phyloP scores from a whole-genome alignment of 345 rosid species.

The Atalantia buxifolia region DNA sequence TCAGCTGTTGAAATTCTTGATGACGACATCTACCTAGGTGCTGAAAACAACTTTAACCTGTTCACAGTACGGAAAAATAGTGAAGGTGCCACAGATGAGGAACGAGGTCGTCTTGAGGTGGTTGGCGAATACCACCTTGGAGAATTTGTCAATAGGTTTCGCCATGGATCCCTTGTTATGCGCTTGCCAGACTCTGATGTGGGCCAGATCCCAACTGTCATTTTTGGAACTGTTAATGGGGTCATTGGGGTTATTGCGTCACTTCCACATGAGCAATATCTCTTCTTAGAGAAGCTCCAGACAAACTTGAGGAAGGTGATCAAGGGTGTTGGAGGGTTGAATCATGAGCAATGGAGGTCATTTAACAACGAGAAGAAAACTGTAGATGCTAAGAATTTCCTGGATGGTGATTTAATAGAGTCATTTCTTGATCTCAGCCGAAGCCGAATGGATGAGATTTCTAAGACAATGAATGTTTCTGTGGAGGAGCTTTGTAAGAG shows the following conservation, averaged over 20 bases:
- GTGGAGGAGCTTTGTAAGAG: slow-evolving; percentile 86
- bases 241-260: slow-evolving; percentile 95
- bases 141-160: slow-evolving; percentile 81
- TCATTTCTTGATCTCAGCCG: slow-evolving; percentile 79
- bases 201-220: slow-evolving; percentile 82
- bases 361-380: slow-evolving; percentile 87
- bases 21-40: slow-evolving; percentile 79
- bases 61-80: slow-evolving; percentile 84
- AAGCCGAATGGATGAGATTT: slow-evolving; percentile 72
- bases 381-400: slow-evolving; percentile 67
- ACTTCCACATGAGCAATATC: slow-evolving; percentile 70
- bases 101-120: slow-evolving; percentile 77
- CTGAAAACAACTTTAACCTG: slow-evolving; percentile 78
- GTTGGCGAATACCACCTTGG: slow-evolving; percentile 93
- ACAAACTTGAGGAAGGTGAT: slow-evolving; percentile 75
- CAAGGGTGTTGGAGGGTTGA: slow-evolving; percentile 92
- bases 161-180: slow-evolving; percentile 97
- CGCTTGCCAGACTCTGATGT: slow-evolving; percentile 84
- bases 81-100: slow-evolving; percentile 88
- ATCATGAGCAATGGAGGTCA: slow-evolving; percentile 94
- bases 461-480: slow-evolving; percentile 56
- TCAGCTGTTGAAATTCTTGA: slow-evolving; percentile 90
- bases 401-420: slow-evolving; percentile 87
- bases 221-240: slow-evolving; percentile 83
- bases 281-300: slow-evolving; percentile 78